A percentile compares a stretch with the other conserved stretches of the same genome.
Conservation (phyloP, 495 filamentous ascomycete species). For the Chaetomium tenue region DNA sequence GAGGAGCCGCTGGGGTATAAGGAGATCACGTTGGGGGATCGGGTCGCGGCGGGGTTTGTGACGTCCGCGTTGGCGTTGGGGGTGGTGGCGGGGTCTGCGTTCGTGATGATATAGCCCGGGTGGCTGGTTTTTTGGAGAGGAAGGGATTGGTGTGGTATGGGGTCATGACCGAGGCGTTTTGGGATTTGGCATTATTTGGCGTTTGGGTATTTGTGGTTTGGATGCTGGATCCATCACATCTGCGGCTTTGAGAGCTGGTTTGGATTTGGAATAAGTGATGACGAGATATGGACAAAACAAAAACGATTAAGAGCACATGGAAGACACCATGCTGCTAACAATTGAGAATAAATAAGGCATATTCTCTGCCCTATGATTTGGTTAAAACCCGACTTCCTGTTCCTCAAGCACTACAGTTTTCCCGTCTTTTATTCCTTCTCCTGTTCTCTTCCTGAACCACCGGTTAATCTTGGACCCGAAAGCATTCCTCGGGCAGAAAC, state of each 20-base stretch:
- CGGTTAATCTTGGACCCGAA: not conserved
- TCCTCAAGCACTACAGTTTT: too few relatives aligned
- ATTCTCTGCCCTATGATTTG: too few relatives aligned
- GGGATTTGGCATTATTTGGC: conserved; percentile 2
- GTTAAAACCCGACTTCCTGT: not conserved
- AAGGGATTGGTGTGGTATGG: conserved; percentile 1
- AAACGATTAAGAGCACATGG: not conserved
- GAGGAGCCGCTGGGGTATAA: conserved; percentile 29
- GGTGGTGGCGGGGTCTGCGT: conserved; percentile 50
- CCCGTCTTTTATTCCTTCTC: too few relatives aligned
- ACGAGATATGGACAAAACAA: not conserved
- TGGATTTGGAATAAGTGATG: not conserved
- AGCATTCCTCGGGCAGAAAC: not conserved
- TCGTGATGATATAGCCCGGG: conserved; percentile 38
- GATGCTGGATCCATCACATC: not conserved
- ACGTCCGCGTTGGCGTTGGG: conserved; percentile 57
- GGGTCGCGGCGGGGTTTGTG: conserved; percentile 63
- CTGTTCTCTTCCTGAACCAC: too few relatives aligned
- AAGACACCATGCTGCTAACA: not conserved
- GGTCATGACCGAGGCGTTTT: conserved; percentile 8
- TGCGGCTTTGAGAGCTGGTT: conserved; percentile 14
- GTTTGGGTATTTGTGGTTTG: conserved; percentile 13
- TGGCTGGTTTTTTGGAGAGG: not conserved
- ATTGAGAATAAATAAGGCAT: too few relatives aligned
- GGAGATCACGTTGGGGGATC: conserved; percentile 56